Evolutionary conservation across 805 yeast genomes (phyloP), one percentile per base, ranked within the genome.

Genomic region (Candida orba): DNA sequence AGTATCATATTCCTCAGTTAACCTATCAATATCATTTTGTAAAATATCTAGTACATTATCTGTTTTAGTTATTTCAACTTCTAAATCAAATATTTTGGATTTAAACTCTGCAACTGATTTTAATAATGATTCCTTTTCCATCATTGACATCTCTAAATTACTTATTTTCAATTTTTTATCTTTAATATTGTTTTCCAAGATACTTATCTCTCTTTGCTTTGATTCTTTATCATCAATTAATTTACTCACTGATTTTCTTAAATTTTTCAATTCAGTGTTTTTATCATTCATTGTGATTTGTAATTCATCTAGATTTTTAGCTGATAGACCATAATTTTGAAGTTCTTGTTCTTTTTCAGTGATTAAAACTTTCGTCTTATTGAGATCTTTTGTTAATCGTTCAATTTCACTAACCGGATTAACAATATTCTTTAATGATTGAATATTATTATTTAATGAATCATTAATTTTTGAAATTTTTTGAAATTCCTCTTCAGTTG

Each of bases 91-190:
- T 12, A 68, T 55, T 39, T 65, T 60, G 1, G 29, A 40, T 25
- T 63, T 65, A 14, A 61, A 56, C 15, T 68, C 75, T 2, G 53
- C 52, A 7, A 78, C 63, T 4, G 67, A 53, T 22, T 54, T 64
- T 42, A 64, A 61, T 42, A 75, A 53, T 42, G 65, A 68, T 18
- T 63, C 63, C 31, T 71, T 65, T 44, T 79, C 83, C 37, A 69
- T 57, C 27, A 77, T 62, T 6, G 77, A 62, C 38, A 65, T 68
- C 52, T 81, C 84, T 44, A 78, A 57, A 36, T 73, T 69, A 50
- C 77, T 75, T 23, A 84, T 72, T 3, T 56, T 52, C 36, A 82
- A 58, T 51, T 69, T 67, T 42, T 72, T 69, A 51, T 80, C 85
- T 45, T 78, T 78, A 13, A 79, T 60, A 31, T 61, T 60, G 30